These are phyloP conservation scores for Ceratobasidium sp. DNA, from an alignment of 1,284 basidiomycete species.

Conservation along the genomic window DNA sequence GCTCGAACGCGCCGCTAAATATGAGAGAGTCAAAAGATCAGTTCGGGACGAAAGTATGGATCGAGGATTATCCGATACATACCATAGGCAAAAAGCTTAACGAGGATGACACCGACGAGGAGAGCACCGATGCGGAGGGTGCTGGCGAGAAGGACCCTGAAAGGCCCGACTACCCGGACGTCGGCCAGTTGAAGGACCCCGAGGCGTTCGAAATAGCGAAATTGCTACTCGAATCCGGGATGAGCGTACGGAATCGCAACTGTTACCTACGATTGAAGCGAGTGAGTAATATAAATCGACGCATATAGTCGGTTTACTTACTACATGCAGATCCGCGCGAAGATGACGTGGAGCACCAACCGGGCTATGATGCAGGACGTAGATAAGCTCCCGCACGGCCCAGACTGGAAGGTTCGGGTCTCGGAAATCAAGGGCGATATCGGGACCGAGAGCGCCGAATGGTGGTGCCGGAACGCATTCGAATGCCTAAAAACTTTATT, in stretches of 20 bases:
- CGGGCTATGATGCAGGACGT: conserved; percentile 16
- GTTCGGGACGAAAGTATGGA: no score
- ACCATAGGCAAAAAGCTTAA: no score
- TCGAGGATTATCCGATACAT: no score
- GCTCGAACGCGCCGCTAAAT: no score
- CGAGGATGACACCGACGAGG: no score
- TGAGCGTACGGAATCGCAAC: neutral
- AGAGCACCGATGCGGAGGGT: no score
- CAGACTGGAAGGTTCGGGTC: neutral
- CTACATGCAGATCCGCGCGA: neutral
- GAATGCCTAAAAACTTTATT: conserved; percentile 56
- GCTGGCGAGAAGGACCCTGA: no score
- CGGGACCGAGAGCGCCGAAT: conserved; percentile 52
- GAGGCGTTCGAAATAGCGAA: conserved; percentile 8
- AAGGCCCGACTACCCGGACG: neutral
- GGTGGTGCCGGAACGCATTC: conserved; percentile 55
- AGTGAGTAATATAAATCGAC: neutral
- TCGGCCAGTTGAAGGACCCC: neutral
- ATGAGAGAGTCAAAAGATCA: no score
- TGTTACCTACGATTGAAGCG: neutral
- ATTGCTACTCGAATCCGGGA: conserved; percentile 7
- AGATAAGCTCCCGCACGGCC: conserved; percentile 23
- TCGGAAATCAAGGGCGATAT: conserved; percentile 47
- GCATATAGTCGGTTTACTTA: neutral
- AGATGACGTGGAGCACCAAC: conserved; percentile 6